Conservation (phyloP, 2,329 filamentous ascomycete species). For the Botrytis paeoniae region DNA sequence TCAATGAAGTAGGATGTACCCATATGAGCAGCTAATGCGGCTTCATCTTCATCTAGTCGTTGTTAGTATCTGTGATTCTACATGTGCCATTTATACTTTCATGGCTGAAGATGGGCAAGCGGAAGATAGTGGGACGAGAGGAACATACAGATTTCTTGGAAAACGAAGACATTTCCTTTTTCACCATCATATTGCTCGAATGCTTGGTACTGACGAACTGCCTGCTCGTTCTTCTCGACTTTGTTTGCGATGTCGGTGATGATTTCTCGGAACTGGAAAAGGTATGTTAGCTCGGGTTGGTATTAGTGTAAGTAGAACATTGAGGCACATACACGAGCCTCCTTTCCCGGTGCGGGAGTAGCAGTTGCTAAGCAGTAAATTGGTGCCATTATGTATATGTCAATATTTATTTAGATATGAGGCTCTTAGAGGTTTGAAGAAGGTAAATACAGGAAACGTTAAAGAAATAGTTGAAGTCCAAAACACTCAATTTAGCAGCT, state of each 20-base stretch:
- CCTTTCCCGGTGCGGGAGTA: constrained; percentile 28
- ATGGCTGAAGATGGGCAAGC: not conserved
- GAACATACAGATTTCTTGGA: constrained; percentile 13
- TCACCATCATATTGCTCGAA: constrained; percentile 13
- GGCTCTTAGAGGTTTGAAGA: not conserved
- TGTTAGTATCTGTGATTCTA: not conserved
- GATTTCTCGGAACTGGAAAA: constrained; percentile 8
- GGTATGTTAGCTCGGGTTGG: not conserved
- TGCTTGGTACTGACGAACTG: not conserved
- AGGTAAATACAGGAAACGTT: not conserved
- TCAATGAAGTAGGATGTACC: not conserved
- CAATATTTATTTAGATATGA: not conserved
- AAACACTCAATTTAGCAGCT: not conserved
- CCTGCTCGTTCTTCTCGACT: constrained; percentile 4
- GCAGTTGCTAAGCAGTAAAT: constrained; percentile 18
- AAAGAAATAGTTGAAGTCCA: not conserved
- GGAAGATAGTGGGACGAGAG: not conserved
- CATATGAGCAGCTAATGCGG: not conserved
- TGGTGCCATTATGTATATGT: not conserved
- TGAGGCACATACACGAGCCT: constrained; percentile 23
- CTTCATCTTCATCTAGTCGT: constrained; percentile 2
- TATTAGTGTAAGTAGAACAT: not conserved
- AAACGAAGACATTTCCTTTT: constrained; percentile 10
- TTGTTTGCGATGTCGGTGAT: not conserved
- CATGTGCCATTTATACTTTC: not conserved